Percentiles rank a stretch among this genome's conserved stretches.
phyloP scores from a whole-genome alignment of 345 rosid genomes.

The Linum tenue region DNA sequence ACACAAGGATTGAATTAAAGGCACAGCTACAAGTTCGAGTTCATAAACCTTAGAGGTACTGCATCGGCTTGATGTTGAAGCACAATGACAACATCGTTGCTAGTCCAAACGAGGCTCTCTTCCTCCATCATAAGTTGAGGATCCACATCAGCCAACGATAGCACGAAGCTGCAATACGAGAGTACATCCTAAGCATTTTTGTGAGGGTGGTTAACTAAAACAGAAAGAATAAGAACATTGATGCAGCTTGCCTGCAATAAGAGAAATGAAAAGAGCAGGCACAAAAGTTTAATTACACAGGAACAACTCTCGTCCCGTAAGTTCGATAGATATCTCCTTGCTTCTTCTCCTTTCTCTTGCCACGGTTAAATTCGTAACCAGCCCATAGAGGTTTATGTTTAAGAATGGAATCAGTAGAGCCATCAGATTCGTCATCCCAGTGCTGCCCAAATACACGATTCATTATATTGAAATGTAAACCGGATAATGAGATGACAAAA shows the following conservation, averaged over 20 bases:
- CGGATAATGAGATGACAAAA: not conserved
- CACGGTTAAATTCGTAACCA: conserved; percentile 39
- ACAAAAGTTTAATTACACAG: conserved; percentile 54
- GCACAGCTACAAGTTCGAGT: not conserved
- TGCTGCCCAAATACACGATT: conserved; percentile 35
- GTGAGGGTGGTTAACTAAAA: not conserved
- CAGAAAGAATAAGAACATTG: not conserved
- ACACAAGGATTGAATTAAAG: not conserved
- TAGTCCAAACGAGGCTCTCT: conserved; percentile 94
- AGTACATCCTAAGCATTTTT: not conserved
- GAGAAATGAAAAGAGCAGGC: conserved; percentile 3
- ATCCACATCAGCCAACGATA: conserved; percentile 92
- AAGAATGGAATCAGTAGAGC: conserved; percentile 64
- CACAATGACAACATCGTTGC: conserved; percentile 84
- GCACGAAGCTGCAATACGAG: conserved; percentile 55
- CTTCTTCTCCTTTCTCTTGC: conserved; percentile 36
- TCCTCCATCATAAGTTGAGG: conserved; percentile 92
- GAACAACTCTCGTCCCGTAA: conserved; percentile 96
- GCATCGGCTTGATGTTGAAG: conserved; percentile 84
- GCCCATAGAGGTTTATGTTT: conserved; percentile 97
- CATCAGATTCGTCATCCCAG: conserved; percentile 74
- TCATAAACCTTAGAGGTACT: conserved; percentile 77
- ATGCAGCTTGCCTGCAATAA: conserved; percentile 2
- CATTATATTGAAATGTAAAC: conserved; percentile 6
- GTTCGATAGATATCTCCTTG: conserved; percentile 73